Conservation (phyloP, 1,284 basidiomycete genomes). For the Bjerkandera adusta region DNA sequence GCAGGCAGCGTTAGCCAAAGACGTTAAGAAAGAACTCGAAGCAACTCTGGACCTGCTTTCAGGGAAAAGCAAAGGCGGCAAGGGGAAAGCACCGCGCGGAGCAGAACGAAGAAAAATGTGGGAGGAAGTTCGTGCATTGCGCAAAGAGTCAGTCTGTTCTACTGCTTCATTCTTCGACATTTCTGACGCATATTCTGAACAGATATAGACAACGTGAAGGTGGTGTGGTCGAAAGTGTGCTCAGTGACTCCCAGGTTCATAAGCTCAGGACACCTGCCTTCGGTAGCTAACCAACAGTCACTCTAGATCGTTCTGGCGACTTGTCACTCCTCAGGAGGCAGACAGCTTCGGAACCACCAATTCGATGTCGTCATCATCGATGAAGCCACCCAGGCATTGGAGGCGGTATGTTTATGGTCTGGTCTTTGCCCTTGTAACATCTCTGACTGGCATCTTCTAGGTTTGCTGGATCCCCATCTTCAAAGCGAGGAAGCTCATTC, state of each 20-base stretch:
- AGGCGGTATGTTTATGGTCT: constrained; percentile 66
- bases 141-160: constrained; percentile 73
- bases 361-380: constrained; percentile 96
- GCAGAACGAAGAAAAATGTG: constrained; percentile 85
- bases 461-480: constrained; percentile 96
- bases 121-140: constrained; percentile 86
- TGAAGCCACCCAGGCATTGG: constrained; percentile 95
- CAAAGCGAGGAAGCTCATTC: constrained; percentile 83
- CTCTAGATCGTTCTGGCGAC: constrained; percentile 84
- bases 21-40: constrained; percentile 85
- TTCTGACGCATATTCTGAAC: neutral
- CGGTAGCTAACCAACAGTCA: too few relatives aligned
- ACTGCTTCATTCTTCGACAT: neutral
- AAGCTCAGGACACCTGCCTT: constrained; percentile 1
- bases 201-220: constrained; percentile 89
- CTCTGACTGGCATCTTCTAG: constrained; percentile 34
- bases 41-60: constrained; percentile 63
- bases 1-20: constrained; percentile 72
- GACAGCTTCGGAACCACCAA: constrained; percentile 69
- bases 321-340: constrained; percentile 86
- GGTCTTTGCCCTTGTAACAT: neutral
- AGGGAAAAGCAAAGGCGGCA: constrained; percentile 76
- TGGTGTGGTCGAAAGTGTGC: constrained; percentile 77
- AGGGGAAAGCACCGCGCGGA: constrained; percentile 70
- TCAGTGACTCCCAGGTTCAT: constrained; percentile 77